Evolutionary conservation across 2,329 filamentous ascomycete species (phyloP).

Genomic region (Aspergillus quadricinctus): DNA sequence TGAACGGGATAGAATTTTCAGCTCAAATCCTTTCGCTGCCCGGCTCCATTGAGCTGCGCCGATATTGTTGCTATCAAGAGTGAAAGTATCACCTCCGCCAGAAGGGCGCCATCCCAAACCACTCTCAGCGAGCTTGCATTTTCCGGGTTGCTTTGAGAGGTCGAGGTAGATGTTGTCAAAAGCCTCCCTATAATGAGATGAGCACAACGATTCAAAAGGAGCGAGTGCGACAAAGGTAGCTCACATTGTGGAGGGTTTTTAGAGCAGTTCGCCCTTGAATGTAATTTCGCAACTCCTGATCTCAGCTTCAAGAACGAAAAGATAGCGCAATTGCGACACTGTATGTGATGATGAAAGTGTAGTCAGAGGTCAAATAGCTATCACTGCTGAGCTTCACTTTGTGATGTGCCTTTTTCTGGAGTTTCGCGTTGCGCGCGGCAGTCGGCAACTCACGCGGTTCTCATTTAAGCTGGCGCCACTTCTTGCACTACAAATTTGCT

Average conservation of each 20-base stretch:
- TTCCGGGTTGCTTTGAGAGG: constrained; percentile 84
- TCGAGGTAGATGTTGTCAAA: constrained; percentile 98
- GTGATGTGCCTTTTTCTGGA: constrained; percentile 12
- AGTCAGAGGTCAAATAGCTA: background rate
- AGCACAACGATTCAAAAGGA: constrained; percentile 4
- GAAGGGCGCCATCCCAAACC: constrained; percentile 94
- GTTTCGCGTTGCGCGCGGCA: constrained; percentile 21
- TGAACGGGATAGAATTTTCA: constrained; percentile 83
- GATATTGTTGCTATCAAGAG: constrained; percentile 82
- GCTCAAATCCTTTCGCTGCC: constrained; percentile 84
- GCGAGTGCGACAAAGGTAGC: constrained; percentile 6
- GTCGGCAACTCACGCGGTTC: background rate
- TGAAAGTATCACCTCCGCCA: constrained; percentile 85
- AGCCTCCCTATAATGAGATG: constrained; percentile 61
- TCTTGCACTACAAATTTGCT: background rate
- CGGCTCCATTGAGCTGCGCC: constrained; percentile 89
- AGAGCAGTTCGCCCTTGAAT: background rate
- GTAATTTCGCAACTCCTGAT: background rate
- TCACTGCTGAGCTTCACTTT: constrained; percentile 9
- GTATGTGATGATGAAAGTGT: background rate
- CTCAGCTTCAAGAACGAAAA: background rate
- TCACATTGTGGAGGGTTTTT: constrained; percentile 34
- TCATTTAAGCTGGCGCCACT: background rate
- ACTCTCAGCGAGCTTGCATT: constrained; percentile 90
- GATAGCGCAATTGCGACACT: background rate